Base-by-base conservation (phyloP, 2,329 filamentous ascomycete species). In the Apiospora rasikravindrae region DNA sequence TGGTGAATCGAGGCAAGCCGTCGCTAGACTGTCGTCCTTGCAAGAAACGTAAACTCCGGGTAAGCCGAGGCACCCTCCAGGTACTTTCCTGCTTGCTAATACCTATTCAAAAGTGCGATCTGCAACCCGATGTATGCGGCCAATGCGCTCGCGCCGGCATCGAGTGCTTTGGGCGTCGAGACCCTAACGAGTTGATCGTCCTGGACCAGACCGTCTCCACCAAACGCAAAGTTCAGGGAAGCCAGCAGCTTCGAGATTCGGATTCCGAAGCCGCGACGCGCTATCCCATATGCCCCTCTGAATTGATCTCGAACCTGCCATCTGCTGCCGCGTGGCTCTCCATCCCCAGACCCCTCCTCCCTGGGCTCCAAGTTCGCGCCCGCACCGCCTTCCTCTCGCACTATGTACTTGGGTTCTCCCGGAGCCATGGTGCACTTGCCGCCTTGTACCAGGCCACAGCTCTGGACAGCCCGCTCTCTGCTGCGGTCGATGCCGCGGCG, bases 131-230 rank as follows among this genome's bases (percentile, higher is more conserved):
- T 53, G 71, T 73, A 45, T 78, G 77, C 42, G 77, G 77, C 24
- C 77, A 79, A 67, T 79, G 78, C 64, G 42, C 69, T 4, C 73
- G 78, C 22, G 77, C 77, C 6, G 70, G 61, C 11, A 70, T 79
- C n/a, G 13, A 66, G 13, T 79, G 77, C n/a, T 73, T 73, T 45
- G 78, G 78, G 26, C 79, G 78, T 47, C 77, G 76, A 4, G 74
- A 78, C 13, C 73, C 75, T 8, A 61, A 74, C 6, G 75, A 75
- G 14, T 71, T 79, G 40, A 69, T 77, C 26, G 76, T 79, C 53
- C 77, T 73, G 13, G 75, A 77, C 69, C 73, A 79, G 53, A 78
- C 76, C 11, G 66, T 51, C 0, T 72, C 72, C 6, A 72, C 75
- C 11, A 69, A 73, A 42, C 73, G 67, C n/a, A 78, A 74, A 45